Conservation (phyloP, 768 basidiomycete genomes). For the Rubroboletus pulcherrimus region DNA sequence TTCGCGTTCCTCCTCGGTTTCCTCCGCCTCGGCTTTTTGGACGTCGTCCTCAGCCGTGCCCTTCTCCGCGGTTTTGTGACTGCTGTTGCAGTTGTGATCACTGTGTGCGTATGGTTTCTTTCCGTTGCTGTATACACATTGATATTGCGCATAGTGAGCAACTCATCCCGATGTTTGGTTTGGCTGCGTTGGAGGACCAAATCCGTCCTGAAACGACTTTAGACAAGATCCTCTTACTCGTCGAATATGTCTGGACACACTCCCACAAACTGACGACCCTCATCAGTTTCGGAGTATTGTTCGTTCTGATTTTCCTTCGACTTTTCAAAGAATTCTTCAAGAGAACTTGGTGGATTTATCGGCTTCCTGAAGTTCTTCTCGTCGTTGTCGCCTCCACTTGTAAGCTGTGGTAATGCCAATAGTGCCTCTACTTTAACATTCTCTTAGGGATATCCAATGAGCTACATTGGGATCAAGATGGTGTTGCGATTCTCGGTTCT, state of each 20-base stretch:
- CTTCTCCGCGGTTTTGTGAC: constrained; percentile 84
- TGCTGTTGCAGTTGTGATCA: constrained; percentile 81
- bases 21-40: constrained; percentile 87
- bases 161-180: constrained; percentile 86
- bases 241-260: constrained; percentile 52
- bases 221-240: constrained; percentile 75
- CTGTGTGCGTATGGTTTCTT: constrained; percentile 51
- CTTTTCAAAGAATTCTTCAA: constrained; percentile 55
- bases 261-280: constrained; percentile 64
- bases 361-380: constrained; percentile 86
- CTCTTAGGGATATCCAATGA: constrained; percentile 60
- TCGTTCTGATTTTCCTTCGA: constrained; percentile 59
- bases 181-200: constrained; percentile 50
- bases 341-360: constrained; percentile 67
- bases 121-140: background rate
- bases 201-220: constrained; percentile 64
- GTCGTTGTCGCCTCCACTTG: constrained; percentile 82
- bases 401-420: constrained; percentile 35
- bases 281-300: constrained; percentile 71
- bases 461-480: constrained; percentile 71
- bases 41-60: constrained; percentile 88
- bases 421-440: background rate
- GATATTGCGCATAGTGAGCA: constrained; percentile 53
- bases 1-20: constrained; percentile 85
- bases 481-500: constrained; percentile 79